Evolutionary conservation across 352 stramenopile species (phyloP), one percentile per base, ranked within the genome.

Genomic region (Globisporangium cystogenes): DNA sequence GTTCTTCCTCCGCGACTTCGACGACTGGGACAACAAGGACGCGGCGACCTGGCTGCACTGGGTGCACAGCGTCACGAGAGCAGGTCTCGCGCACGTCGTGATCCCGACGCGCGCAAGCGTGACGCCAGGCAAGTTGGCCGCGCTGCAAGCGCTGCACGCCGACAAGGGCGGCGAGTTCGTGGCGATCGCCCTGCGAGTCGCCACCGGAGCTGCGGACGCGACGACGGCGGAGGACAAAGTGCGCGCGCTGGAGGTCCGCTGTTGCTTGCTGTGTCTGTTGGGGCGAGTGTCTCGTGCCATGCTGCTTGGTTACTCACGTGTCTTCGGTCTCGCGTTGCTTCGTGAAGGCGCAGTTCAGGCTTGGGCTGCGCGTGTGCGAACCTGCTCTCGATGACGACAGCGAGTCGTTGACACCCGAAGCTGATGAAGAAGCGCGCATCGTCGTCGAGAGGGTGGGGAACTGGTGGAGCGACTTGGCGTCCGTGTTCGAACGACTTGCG

Each of bases 401-500:
- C 6, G 21, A 33, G 8, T 11, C n/a, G 21, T 7, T 31, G 4
- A 12, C 20, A 47, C 6, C 18, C 3, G 24, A 14, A 1, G 26
- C 52, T 49, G 10, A 48, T n/a, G 41, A 63, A 26, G 75, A 87
- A 46, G 43, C 55, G 4, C 39, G 63, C 1, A 21, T 70, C 15
- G 79, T 91, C 36, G 27, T 76, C 2, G 63, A 72, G 16, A 49
- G 55, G 16, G 62, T 68, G 4, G 76, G 78, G 0, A 87, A 92
- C 44, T 92, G 81, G 81, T 92, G 78, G 78, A 72, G 62, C 23
- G 81, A 92, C 52, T 59, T 90, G 11, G 56, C 65, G 6, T 39
- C 36, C 0, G 60, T 90, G 40, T 88, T 77, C 55, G 39, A 35
- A n/a, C 35, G 48, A 10, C 62, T 92, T 7, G 51, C 52, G 8